These are phyloP conservation scores for Melastoma malabathricum DNA, from an alignment of 345 rosid species.

Conservation along the genomic window DNA sequence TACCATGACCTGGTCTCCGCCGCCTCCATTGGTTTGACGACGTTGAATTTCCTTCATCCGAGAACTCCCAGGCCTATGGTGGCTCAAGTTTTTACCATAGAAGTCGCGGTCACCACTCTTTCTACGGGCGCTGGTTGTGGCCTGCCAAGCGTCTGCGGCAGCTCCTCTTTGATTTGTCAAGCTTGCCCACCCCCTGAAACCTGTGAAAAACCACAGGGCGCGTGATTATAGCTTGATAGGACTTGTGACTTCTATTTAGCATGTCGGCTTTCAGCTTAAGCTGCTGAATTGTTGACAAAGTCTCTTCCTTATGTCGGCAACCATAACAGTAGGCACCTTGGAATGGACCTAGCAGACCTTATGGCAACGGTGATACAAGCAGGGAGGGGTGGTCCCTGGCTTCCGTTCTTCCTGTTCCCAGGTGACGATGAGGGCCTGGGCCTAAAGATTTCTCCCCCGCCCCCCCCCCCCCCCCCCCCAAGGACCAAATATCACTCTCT, in stretches of 20 bases:
- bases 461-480: not conserved
- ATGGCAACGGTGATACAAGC: conserved; percentile 77
- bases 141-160: conserved; percentile 69
- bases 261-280: not conserved
- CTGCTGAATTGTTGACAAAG: conserved; percentile 93
- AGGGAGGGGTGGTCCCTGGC: conserved; percentile 26
- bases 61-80: conserved; percentile 17
- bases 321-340: conserved; percentile 44
- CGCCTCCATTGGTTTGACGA: conserved; percentile 22
- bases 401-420: conserved; percentile 5
- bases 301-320: conserved; percentile 56
- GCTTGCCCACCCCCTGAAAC: conserved; percentile 55
- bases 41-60: conserved; percentile 22
- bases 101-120: conserved; percentile 39
- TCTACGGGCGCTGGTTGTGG: conserved; percentile 70
- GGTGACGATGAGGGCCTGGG: not conserved
- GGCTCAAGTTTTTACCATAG: conserved; percentile 38
- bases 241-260: not conserved
- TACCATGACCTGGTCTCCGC: conserved; percentile 14
- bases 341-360: conserved; percentile 83
- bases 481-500: conserved; percentile 1
- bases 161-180: conserved; percentile 75
- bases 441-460: not conserved
- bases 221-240: not conserved
- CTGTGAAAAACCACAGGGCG: conserved; percentile 9